Evolutionary conservation across 306 rosid genomes (phyloP), one percentile per base, ranked within the genome.

Genomic region (Vigna reflexopilosa): DNA sequence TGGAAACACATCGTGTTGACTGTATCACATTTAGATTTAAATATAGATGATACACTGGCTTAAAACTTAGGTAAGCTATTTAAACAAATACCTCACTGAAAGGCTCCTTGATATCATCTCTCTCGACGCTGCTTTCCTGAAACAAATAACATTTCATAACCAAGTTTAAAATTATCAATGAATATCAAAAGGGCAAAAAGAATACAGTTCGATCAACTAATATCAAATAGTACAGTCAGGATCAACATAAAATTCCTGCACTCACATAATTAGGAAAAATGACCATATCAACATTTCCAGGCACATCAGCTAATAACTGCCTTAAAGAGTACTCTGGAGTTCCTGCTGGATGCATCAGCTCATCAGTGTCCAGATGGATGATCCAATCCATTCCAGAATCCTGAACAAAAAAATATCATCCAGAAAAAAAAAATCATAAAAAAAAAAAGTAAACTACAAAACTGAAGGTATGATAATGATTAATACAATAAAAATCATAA

Each of bases 91-190:
- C 99, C 99, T 95, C 99, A 20, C 93, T 93, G 87, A 95, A 95
- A 80, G 99, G 99, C 81, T 95, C 99, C 84, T 65, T 87, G 73
- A 95, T 81, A 86, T 95, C 94, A 40, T 95, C 98, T 62, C 86
- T 85, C 81, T 95, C 98, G 32, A 95, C 96, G 79, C 98, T 86
- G 84, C 98, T 95, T 84, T 95, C 99, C 99, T 95, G 91, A 66
- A 81, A 61, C 55, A 88, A 80, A 73, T 40, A 59, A 36, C 57
- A 83, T 67, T 44, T 70, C 83, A 79, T 50, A 66, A 79, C 59
- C 50, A 34, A 42, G 71, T 76, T 24, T 76, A 72, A 38, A 58
- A 70, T 36, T 34, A 55, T 73, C 69, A 57, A 58, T 9, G 24
- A 66, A 76, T 56, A 77, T 57, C 66, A 55, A 68, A 26, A 32